Conservation (phyloP, 768 basidiomycete genomes). For the Mycena belliarum region DNA sequence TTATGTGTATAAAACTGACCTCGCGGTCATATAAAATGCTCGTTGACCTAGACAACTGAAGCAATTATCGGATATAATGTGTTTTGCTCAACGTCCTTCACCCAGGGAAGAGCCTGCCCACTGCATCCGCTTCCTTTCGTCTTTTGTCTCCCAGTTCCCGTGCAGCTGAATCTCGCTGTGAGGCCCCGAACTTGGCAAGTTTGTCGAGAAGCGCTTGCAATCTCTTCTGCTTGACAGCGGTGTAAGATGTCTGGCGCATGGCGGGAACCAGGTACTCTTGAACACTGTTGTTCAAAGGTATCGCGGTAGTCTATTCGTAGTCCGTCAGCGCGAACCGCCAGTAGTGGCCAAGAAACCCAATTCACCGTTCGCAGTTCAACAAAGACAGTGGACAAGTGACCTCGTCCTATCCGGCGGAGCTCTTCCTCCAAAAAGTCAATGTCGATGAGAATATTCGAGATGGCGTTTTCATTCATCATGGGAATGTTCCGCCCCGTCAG, state of each 20-base stretch:
- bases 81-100: slow-evolving; percentile 50
- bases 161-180: slow-evolving; percentile 56
- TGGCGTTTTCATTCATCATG: slow-evolving; percentile 86
- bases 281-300: slow-evolving; percentile 72
- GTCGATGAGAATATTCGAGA: slow-evolving; percentile 84
- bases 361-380: slow-evolving; percentile 76
- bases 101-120: slow-evolving; percentile 75
- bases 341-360: background rate
- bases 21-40: slow-evolving; percentile 30
- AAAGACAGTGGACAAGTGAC: slow-evolving; percentile 72
- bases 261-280: slow-evolving; percentile 78
- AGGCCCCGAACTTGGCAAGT: slow-evolving; percentile 65
- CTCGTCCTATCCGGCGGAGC: slow-evolving; percentile 71
- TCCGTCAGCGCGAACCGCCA: slow-evolving; percentile 6
- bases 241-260: slow-evolving; percentile 66
- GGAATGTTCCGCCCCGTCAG: slow-evolving; percentile 72
- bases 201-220: slow-evolving; percentile 79
- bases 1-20: slow-evolving; percentile 35
- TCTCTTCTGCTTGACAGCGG: slow-evolving; percentile 66
- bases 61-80: slow-evolving; percentile 27
- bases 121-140: slow-evolving; percentile 74
- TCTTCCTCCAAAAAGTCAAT: slow-evolving; percentile 89
- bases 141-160: slow-evolving; percentile 72
- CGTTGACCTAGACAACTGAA: slow-evolving; percentile 39
- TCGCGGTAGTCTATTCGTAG: slow-evolving; percentile 58